Evolutionary conservation across 768 basidiomycete genomes (phyloP), one percentile per base, ranked within the genome.

Genomic region (Lactarius trivialis): DNA sequence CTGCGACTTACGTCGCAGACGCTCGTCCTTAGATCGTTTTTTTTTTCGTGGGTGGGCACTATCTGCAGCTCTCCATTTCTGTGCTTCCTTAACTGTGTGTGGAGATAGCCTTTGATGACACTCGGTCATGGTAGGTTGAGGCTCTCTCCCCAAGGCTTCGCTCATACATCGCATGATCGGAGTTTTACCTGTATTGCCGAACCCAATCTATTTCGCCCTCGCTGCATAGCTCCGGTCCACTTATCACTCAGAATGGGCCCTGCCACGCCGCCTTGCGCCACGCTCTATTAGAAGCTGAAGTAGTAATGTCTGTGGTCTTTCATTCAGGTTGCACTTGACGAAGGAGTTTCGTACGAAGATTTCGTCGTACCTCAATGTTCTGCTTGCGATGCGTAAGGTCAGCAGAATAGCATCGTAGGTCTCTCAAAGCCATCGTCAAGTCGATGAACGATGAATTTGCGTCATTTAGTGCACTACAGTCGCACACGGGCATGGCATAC

Each of bases 181-280:
- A n/a, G 97, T 93, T 70, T 88, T 88, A 17, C 85, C 88, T 12
- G 87, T 98, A 0, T 79, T 80, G 51, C 92, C 94, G 4, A 98
- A 97, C 68, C 85, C 92, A 4, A 94, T 89, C 0, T 96, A 98
- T 71, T 91, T 83, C 68, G 87, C 91, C 9, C 75, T 98, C 30
- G 88, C 91, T 6, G 91, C 93, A 2, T 77, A 97, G 52, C 88
- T 77, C 90, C 21, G 73, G 79, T 24, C 75, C 76, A 30, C 72
- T 94, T 34, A 84, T 98, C 64, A 98, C 96, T 0, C 89, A 88
- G 79, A 91, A 91, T 69, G 94, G 93, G 2, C 82, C 98, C 7
- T 94, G 97, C 70, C 85, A 85, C 56, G 92, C 91, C 74, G 90
- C 92, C 7, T 73, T 89, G 21, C 60, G 73, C 37, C 73, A 75